Conservation (phyloP, 148 eudicot genomes). For the Polygonum aviculare region DNA sequence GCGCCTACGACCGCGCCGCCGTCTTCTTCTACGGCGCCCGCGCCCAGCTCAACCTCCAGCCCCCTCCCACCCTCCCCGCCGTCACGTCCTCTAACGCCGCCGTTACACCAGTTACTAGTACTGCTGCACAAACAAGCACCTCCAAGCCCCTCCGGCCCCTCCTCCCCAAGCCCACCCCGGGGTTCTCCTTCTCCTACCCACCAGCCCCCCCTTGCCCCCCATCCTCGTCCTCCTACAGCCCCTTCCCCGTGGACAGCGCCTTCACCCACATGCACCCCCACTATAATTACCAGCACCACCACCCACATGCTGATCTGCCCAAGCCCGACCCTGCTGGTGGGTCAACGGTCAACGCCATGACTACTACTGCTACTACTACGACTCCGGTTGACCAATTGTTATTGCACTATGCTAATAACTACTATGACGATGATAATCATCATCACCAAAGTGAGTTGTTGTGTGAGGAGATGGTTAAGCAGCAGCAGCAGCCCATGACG, state of each 20-base stretch:
- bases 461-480: constrained; percentile 30
- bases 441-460: constrained; percentile 13
- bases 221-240: background rate
- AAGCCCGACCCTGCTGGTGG: background rate
- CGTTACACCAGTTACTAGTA: too few species aligned
- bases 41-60: constrained; percentile 85
- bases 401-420: too few species aligned
- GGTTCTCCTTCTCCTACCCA: constrained; percentile 20
- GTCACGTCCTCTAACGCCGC: constrained; percentile 5
- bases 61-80: constrained; percentile 13
- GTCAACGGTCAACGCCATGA: too few species aligned
- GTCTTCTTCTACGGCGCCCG: constrained; percentile 55
- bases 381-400: too few species aligned
- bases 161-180: constrained; percentile 50
- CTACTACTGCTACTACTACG: too few species aligned
- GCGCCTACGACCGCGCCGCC: constrained; percentile 93
- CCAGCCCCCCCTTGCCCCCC: background rate
- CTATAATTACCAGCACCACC: background rate
- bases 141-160: constrained; percentile 65
- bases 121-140: too few species aligned
- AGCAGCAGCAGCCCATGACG: constrained; percentile 19
- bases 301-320: background rate
- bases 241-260: background rate
- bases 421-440: background rate
- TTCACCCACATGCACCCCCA: background rate